phyloP scores from a whole-genome alignment of 2,329 filamentous ascomycete genomes.

The Alternaria sp. region DNA sequence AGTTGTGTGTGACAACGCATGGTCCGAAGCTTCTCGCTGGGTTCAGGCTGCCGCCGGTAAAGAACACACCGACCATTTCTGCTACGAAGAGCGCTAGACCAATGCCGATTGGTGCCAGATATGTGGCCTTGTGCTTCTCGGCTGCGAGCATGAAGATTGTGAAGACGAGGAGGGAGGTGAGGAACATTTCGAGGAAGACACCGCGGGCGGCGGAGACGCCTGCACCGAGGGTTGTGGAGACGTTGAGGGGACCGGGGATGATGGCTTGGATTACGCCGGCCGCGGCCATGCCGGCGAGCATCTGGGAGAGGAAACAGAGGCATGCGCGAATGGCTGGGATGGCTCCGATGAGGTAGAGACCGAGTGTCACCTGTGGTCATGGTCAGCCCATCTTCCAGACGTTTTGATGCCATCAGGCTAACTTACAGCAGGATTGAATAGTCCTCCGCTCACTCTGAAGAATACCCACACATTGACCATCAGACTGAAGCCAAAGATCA shows the following conservation, averaged over 20 bases:
- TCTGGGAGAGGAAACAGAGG: conserved; percentile 47
- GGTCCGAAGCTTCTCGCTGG: conserved; percentile 54
- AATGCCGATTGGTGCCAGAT: conserved; percentile 74
- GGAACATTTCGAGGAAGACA: conserved; percentile 53
- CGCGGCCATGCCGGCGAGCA: conserved; percentile 49
- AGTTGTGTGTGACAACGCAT: conserved; percentile 48
- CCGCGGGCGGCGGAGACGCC: conserved; percentile 43
- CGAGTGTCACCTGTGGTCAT: conserved; percentile 43
- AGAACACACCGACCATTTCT: conserved; percentile 58
- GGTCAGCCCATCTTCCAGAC: background rate
- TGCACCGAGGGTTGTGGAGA: conserved; percentile 46
- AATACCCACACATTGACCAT: conserved; percentile 54
- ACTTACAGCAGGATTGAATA: conserved; percentile 53
- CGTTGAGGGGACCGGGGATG: conserved; percentile 45
- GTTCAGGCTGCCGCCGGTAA: conserved; percentile 55
- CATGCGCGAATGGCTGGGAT: conserved; percentile 34
- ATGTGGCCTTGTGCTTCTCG: conserved; percentile 77
- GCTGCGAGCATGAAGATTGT: conserved; percentile 69
- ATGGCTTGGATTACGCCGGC: conserved; percentile 48
- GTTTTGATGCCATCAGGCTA: background rate
- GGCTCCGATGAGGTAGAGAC: conserved; percentile 47
- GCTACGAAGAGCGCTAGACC: conserved; percentile 74
- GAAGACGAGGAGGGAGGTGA: conserved; percentile 52
- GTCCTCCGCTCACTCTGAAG: conserved; percentile 49
- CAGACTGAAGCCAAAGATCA: conserved; percentile 50